Conservation (phyloP, 1,139 yeast genomes). For the Pichia sorboxylosa region DNA sequence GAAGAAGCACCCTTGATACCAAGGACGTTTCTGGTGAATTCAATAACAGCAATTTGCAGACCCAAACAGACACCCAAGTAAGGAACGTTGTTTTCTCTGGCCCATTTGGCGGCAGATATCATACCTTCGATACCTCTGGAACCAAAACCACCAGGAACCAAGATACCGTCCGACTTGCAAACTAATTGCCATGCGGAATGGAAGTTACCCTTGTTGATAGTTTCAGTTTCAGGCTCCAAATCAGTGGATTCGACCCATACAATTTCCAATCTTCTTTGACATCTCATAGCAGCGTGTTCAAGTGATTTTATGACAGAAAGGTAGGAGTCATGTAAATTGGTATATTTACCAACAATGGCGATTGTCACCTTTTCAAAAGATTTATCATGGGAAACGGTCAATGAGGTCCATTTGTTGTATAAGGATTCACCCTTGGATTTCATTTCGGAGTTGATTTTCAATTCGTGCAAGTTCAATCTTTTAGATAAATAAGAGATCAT, state of each 20-base stretch:
- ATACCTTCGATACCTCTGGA: constrained; percentile 96
- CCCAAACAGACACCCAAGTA: constrained; percentile 97
- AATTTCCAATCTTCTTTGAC: constrained; percentile 72
- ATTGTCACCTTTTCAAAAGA: constrained; percentile 81
- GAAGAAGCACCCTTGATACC: constrained; percentile 66
- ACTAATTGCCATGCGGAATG: constrained; percentile 94
- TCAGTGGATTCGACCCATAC: constrained; percentile 95
- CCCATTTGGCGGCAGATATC: constrained; percentile 95
- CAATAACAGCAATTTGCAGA: constrained; percentile 93
- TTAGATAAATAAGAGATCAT: constrained; percentile 63
- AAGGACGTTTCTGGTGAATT: constrained; percentile 73
- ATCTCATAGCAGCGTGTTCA: constrained; percentile 90
- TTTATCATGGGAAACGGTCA: constrained; percentile 69
- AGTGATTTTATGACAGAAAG: constrained; percentile 89
- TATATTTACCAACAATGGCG: constrained; percentile 95
- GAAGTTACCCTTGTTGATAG: constrained; percentile 57
- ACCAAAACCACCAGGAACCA: constrained; percentile 99
- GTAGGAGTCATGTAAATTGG: constrained; percentile 89
- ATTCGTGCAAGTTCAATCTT: constrained; percentile 52
- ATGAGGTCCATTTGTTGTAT: constrained; percentile 65
- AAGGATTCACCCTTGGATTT: constrained; percentile 53
- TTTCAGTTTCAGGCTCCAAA: constrained; percentile 64
- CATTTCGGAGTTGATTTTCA: constrained; percentile 43
- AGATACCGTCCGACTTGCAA: constrained; percentile 91
- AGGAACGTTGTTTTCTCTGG: constrained; percentile 88